Conservation (phyloP, 768 basidiomycete species). For the Psilocybe cyanescens region DNA sequence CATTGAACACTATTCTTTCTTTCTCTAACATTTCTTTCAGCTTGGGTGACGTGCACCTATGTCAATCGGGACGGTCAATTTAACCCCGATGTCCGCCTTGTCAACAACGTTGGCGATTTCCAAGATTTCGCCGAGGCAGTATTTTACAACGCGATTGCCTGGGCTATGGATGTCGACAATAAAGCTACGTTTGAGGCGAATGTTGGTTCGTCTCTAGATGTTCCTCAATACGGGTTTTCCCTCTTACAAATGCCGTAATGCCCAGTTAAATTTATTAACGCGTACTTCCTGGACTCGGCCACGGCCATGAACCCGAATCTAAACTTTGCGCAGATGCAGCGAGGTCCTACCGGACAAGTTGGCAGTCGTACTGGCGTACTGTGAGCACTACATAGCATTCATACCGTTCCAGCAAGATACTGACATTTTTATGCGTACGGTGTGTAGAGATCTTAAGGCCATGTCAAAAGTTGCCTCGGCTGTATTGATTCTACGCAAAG, state of each 20-base stretch:
- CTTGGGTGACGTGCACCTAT: slow-evolving; percentile 65
- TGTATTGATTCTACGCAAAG: slow-evolving; percentile 55
- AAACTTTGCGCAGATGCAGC: slow-evolving; percentile 56
- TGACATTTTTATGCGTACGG: too few species aligned
- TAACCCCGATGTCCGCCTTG: slow-evolving; percentile 62
- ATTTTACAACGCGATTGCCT: slow-evolving; percentile 65
- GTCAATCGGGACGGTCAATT: slow-evolving; percentile 59
- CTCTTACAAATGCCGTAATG: neutral
- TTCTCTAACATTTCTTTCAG: slow-evolving; percentile 23
- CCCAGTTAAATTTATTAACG: slow-evolving; percentile 47
- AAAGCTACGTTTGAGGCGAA: slow-evolving; percentile 45
- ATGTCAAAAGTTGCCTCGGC: slow-evolving; percentile 60
- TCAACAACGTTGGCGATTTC: slow-evolving; percentile 61
- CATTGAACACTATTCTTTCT: neutral
- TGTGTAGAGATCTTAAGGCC: slow-evolving; percentile 55
- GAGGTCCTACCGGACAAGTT: slow-evolving; percentile 40
- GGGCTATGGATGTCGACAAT: slow-evolving; percentile 39
- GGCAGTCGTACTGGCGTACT: slow-evolving; percentile 59
- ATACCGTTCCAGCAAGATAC: neutral
- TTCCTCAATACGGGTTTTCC: neutral
- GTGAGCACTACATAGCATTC: slow-evolving; percentile 33
- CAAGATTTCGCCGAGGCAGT: slow-evolving; percentile 59
- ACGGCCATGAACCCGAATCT: slow-evolving; percentile 72
- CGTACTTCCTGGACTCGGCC: slow-evolving; percentile 61
- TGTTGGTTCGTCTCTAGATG: slow-evolving; percentile 32